Conservation (phyloP, 768 basidiomycete genomes). For the Mrakia gelida region DNA sequence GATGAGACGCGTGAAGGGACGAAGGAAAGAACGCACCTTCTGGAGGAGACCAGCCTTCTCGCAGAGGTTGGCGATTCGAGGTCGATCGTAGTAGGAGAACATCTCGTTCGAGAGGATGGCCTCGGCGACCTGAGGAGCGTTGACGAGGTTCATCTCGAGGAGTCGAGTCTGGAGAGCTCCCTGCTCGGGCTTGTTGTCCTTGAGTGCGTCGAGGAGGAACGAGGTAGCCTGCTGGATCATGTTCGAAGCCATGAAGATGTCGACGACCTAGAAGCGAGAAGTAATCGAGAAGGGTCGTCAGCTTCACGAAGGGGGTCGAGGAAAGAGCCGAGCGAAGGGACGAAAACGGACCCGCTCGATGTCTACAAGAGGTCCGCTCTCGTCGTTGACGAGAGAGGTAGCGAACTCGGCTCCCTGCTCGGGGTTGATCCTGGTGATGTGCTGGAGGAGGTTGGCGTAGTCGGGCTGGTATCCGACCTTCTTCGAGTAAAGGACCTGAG, state of each 20-base stretch:
- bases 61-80: slow-evolving; percentile 93
- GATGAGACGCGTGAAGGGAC: neutral
- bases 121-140: slow-evolving; percentile 97
- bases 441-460: slow-evolving; percentile 85
- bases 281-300: neutral
- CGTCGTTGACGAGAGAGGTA: slow-evolving; percentile 87
- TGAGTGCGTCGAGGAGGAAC: slow-evolving; percentile 92
- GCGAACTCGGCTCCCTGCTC: slow-evolving; percentile 99
- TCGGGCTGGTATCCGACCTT: slow-evolving; percentile 92
- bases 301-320: slow-evolving; percentile 16
- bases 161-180: slow-evolving; percentile 92
- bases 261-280: slow-evolving; percentile 63
- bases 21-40: slow-evolving; percentile 62
- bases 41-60: slow-evolving; percentile 97
- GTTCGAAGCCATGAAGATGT: slow-evolving; percentile 99
- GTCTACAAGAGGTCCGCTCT: slow-evolving; percentile 85
- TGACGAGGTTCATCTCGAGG: slow-evolving; percentile 93
- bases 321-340: neutral
- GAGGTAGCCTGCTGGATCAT: slow-evolving; percentile 99
- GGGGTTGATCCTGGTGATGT: slow-evolving; percentile 91
- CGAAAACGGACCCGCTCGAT: slow-evolving; percentile 67
- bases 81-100: slow-evolving; percentile 94
- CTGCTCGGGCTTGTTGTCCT: slow-evolving; percentile 97
- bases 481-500: slow-evolving; percentile 71
- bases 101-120: slow-evolving; percentile 98